Evolutionary conservation across 2,329 filamentous ascomycete species (phyloP).

Genomic region (Karstenula rhodostoma): DNA sequence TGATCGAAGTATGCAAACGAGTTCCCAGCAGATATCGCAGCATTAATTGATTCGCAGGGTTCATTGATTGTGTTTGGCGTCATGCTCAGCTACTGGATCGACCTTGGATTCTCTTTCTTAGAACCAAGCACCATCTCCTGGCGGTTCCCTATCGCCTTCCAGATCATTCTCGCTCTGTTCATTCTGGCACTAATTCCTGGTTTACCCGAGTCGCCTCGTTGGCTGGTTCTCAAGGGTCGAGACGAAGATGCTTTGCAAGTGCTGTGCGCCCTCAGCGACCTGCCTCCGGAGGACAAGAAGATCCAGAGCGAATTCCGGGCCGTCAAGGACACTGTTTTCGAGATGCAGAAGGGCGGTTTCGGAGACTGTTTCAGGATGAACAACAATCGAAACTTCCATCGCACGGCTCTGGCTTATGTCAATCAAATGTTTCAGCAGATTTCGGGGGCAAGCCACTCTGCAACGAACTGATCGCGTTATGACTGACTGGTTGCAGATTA

Average conservation of each 20-base stretch:
- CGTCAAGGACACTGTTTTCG: conserved; percentile 49
- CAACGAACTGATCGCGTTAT: not conserved
- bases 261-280: conserved; percentile 48
- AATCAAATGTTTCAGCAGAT: conserved; percentile 58
- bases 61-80: conserved; percentile 56
- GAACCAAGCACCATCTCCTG: conserved; percentile 51
- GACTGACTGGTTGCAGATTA: conserved; percentile 32
- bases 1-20: conserved; percentile 50
- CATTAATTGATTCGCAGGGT: conserved; percentile 49
- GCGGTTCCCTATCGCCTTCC: conserved; percentile 63
- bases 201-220: conserved; percentile 55
- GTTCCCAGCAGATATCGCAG: not conserved
- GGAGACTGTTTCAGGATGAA: conserved; percentile 66
- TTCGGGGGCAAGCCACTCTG: conserved; percentile 13
- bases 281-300: conserved; percentile 49
- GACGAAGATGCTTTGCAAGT: conserved; percentile 55
- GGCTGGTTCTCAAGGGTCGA: conserved; percentile 61
- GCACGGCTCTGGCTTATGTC: conserved; percentile 53
- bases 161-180: conserved; percentile 65
- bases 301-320: conserved; percentile 47
- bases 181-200: conserved; percentile 59
- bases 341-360: conserved; percentile 58
- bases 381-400: conserved; percentile 55
- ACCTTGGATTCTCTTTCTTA: conserved; percentile 60
- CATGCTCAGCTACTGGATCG: conserved; percentile 52